Conservation (phyloP, 2,329 filamentous ascomycete species). For the Onygenales sp. region DNA sequence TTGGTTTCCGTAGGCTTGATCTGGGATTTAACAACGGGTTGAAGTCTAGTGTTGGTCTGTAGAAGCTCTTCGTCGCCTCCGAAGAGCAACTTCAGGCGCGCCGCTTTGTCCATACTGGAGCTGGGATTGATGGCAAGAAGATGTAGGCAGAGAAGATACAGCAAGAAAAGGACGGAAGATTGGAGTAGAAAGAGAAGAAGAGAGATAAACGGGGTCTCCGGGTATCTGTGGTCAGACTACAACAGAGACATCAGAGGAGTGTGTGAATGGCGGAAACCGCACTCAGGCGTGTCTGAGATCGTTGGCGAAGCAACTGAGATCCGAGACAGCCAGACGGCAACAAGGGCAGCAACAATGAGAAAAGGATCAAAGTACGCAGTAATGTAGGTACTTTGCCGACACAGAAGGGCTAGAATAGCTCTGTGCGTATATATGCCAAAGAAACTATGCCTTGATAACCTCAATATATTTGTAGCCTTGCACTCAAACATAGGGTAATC, state of each 20-base stretch:
- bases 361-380: rapidly evolving
- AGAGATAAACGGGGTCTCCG: neutral
- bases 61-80: slow-evolving; percentile 17
- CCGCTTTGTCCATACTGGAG: slow-evolving; percentile 16
- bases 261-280: neutral
- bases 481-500: too few relatives aligned
- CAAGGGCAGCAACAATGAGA: too few relatives aligned
- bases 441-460: too few relatives aligned
- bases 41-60: slow-evolving; percentile 5
- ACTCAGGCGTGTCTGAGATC: neutral
- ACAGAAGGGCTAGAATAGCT: too few relatives aligned
- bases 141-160: neutral
- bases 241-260: neutral
- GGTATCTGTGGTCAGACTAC: neutral
- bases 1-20: neutral
- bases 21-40: neutral
- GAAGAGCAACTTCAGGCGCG: slow-evolving; percentile 23
- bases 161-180: neutral
- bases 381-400: too few relatives aligned
- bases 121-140: neutral
- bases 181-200: neutral
- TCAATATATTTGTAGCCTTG: too few relatives aligned
- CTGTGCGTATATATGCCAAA: too few relatives aligned
- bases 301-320: slow-evolving; percentile 1
- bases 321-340: neutral